Evolutionary conservation across 805 yeast species (phyloP).

Genomic region (Kuraishia ogatae): DNA sequence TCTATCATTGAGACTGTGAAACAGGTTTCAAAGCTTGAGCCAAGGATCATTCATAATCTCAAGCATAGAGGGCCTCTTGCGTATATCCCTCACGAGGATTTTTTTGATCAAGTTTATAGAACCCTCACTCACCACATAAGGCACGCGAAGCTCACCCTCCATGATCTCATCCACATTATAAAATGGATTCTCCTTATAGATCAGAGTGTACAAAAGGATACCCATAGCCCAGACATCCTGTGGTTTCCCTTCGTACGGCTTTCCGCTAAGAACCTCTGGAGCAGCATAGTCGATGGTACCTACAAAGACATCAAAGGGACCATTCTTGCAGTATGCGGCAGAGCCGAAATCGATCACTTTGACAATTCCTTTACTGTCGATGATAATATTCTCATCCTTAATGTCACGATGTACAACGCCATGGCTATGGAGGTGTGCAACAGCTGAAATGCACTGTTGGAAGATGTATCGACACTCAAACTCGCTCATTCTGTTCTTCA

Average conservation of each 20-base stretch:
- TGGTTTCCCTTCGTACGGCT: slow-evolving; percentile 83
- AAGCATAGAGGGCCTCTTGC: slow-evolving; percentile 63
- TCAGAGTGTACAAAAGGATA: slow-evolving; percentile 76
- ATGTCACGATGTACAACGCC: slow-evolving; percentile 93
- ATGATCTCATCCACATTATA: slow-evolving; percentile 92
- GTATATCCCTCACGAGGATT: slow-evolving; percentile 63
- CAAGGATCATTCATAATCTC: slow-evolving; percentile 67
- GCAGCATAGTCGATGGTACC: slow-evolving; percentile 98
- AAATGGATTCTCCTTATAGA: slow-evolving; percentile 93
- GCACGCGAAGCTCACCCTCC: slow-evolving; percentile 78
- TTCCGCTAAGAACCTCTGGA: slow-evolving; percentile 88
- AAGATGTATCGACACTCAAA: slow-evolving; percentile 70
- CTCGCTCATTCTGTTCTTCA: slow-evolving; percentile 74
- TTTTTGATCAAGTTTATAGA: slow-evolving; percentile 52
- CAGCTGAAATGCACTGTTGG: slow-evolving; percentile 70
- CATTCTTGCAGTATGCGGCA: slow-evolving; percentile 83
- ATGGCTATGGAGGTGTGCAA: slow-evolving; percentile 71
- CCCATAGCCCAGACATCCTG: slow-evolving; percentile 99
- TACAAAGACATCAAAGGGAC: slow-evolving; percentile 95
- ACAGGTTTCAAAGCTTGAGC: slow-evolving; percentile 25
- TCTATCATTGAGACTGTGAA: background rate
- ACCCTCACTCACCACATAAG: slow-evolving; percentile 50
- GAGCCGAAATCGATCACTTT: slow-evolving; percentile 93
- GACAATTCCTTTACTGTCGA: slow-evolving; percentile 71
- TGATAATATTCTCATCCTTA: slow-evolving; percentile 89